phyloP scores from a whole-genome alignment of 257 asterid species.

The Lycium ferocissimum region DNA sequence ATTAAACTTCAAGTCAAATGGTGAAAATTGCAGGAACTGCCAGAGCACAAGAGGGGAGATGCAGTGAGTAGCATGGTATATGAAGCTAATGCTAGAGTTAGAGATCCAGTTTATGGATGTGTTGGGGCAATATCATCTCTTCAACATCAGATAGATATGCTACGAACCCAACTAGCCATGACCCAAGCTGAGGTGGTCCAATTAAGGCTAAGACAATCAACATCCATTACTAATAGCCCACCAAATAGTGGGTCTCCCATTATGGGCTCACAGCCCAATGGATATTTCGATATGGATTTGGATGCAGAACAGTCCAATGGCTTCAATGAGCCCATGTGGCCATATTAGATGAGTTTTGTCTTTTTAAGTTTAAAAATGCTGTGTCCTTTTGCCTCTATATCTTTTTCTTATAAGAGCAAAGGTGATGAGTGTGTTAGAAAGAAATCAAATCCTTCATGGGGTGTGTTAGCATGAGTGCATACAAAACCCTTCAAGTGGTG shows the following conservation, averaged over 20 bases:
- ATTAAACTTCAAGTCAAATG: neutral
- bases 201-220: slow-evolving; percentile 22
- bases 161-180: slow-evolving; percentile 25
- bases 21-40: slow-evolving; percentile 26
- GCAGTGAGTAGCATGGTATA: slow-evolving; percentile 32
- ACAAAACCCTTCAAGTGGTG: neutral
- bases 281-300: slow-evolving; percentile 17
- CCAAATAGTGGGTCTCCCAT: slow-evolving; percentile 6
- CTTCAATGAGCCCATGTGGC: slow-evolving; percentile 26
- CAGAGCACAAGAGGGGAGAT: slow-evolving; percentile 29
- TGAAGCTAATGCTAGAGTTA: slow-evolving; percentile 31
- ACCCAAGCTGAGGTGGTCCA: slow-evolving; percentile 31
- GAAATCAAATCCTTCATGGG: slow-evolving; percentile 23
- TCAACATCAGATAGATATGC: slow-evolving; percentile 27
- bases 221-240: slow-evolving; percentile 9
- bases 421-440: slow-evolving; percentile 13
- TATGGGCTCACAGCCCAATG: slow-evolving; percentile 1
- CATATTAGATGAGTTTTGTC: slow-evolving; percentile 7
- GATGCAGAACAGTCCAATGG: slow-evolving; percentile 18
- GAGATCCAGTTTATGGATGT: slow-evolving; percentile 31
- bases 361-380: neutral
- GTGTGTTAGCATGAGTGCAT: neutral
- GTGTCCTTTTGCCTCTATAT: slow-evolving; percentile 28
- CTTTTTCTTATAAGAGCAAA: slow-evolving; percentile 21
- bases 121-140: slow-evolving; percentile 31